Conservation (phyloP, 1,284 basidiomycete species). For the Agroathelia rolfsii region DNA sequence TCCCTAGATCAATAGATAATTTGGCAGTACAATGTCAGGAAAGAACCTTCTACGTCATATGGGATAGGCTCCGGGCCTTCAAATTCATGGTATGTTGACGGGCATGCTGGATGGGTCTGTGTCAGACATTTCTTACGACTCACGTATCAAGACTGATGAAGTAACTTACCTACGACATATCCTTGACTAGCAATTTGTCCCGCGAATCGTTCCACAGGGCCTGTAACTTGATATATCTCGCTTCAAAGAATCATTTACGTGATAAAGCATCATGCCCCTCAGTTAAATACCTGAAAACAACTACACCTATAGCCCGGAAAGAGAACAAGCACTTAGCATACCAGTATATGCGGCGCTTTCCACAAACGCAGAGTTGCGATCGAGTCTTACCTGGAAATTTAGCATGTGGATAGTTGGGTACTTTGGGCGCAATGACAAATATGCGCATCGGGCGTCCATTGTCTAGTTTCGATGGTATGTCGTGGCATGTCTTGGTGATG, state of each 20-base stretch:
- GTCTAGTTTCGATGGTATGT: constrained; percentile 63
- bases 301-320: constrained; percentile 41
- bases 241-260: too few relatives aligned
- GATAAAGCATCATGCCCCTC: too few relatives aligned
- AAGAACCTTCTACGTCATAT: constrained; percentile 80
- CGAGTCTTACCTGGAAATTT: constrained; percentile 60
- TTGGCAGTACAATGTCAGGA: constrained; percentile 3
- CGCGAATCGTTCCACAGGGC: constrained; percentile 82
- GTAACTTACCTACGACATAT: constrained; percentile 56
- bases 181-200: constrained; percentile 88
- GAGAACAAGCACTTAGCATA: constrained; percentile 8
- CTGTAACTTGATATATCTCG: constrained; percentile 82
- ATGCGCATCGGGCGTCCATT: constrained; percentile 66
- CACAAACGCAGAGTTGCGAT: too few relatives aligned
- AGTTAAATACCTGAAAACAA: constrained; percentile 71
- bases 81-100: constrained; percentile 85
- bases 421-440: constrained; percentile 61
- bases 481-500: constrained; percentile 69
- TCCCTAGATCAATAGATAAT: constrained; percentile 21
- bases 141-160: neutral
- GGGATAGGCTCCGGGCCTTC: constrained; percentile 78
- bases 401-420: constrained; percentile 68
- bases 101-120: constrained; percentile 46
- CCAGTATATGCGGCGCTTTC: too few relatives aligned
- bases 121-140: too few relatives aligned